Conservation (phyloP, 2,329 filamentous ascomycete species). For the Aspergillus sp. region DNA sequence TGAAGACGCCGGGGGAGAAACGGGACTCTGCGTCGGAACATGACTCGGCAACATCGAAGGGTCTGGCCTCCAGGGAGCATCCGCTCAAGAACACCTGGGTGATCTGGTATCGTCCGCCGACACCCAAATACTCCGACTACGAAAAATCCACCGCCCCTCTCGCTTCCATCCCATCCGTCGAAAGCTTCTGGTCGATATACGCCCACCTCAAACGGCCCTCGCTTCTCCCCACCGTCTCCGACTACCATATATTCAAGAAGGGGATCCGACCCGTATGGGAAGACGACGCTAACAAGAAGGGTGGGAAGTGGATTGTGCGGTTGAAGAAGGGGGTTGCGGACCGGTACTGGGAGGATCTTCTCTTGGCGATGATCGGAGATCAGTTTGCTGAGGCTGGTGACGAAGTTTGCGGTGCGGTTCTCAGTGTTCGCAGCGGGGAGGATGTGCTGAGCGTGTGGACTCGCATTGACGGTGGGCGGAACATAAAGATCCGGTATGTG, state of each 20-base stretch:
- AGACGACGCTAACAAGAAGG: slow-evolving; percentile 92
- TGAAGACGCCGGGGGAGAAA: slow-evolving; percentile 63
- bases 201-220: slow-evolving; percentile 87
- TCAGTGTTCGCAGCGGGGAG: slow-evolving; percentile 92
- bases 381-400: slow-evolving; percentile 91
- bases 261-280: slow-evolving; percentile 98
- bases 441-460: slow-evolving; percentile 99
- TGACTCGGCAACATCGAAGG: slow-evolving; percentile 28
- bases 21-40: slow-evolving; percentile 52
- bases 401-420: slow-evolving; percentile 90
- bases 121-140: slow-evolving; percentile 96
- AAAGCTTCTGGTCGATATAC: slow-evolving; percentile 91
- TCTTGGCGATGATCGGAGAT: slow-evolving; percentile 87
- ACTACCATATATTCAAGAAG: slow-evolving; percentile 97
- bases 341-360: slow-evolving; percentile 92
- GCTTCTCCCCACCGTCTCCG: slow-evolving; percentile 81
- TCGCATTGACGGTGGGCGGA: slow-evolving; percentile 84
- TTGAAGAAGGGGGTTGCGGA: slow-evolving; percentile 97
- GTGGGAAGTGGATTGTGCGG: slow-evolving; percentile 95
- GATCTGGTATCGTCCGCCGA: slow-evolving; percentile 95
- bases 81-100: slow-evolving; percentile 85
- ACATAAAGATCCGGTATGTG: slow-evolving; percentile 88
- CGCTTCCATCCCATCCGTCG: slow-evolving; percentile 74
- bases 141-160: slow-evolving; percentile 93
- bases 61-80: slow-evolving; percentile 44